Conservation (phyloP, 768 basidiomycete species). For the Tephrocybe rancida region DNA sequence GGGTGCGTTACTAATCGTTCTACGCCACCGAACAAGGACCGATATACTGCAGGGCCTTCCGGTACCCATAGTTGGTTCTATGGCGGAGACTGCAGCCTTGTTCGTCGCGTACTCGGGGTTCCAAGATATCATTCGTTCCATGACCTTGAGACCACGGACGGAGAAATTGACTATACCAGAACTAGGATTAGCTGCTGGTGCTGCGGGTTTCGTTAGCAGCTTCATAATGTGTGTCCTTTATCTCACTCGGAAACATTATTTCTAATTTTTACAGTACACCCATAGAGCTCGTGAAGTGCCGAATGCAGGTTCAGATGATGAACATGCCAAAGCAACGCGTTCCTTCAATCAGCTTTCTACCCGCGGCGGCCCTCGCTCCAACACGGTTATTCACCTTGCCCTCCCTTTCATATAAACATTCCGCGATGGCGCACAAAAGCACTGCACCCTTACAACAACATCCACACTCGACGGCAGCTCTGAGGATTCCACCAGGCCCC, state of each 20-base stretch:
- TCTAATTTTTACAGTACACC: constrained; percentile 53
- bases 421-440: neutral
- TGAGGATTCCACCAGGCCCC: constrained; percentile 63
- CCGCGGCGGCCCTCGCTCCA: neutral
- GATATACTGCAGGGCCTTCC: constrained; percentile 73
- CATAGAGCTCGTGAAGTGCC: constrained; percentile 88
- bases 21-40: neutral
- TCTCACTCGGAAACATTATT: neutral
- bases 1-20: constrained; percentile 53
- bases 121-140: constrained; percentile 59
- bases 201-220: constrained; percentile 84
- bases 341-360: constrained; percentile 8
- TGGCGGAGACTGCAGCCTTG: constrained; percentile 90
- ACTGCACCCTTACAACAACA: constrained; percentile 4
- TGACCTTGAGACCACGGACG: constrained; percentile 33
- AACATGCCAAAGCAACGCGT: constrained; percentile 17
- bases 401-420: constrained; percentile 1
- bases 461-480: constrained; percentile 19
- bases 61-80: constrained; percentile 91
- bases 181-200: constrained; percentile 80
- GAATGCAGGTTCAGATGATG: constrained; percentile 93
- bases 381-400: constrained; percentile 9
- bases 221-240: constrained; percentile 73
- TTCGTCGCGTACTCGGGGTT: constrained; percentile 87
- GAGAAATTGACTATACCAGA: constrained; percentile 66